Conservation (phyloP, 164 flowering plant species). For the Aristolochia contorta region DNA sequence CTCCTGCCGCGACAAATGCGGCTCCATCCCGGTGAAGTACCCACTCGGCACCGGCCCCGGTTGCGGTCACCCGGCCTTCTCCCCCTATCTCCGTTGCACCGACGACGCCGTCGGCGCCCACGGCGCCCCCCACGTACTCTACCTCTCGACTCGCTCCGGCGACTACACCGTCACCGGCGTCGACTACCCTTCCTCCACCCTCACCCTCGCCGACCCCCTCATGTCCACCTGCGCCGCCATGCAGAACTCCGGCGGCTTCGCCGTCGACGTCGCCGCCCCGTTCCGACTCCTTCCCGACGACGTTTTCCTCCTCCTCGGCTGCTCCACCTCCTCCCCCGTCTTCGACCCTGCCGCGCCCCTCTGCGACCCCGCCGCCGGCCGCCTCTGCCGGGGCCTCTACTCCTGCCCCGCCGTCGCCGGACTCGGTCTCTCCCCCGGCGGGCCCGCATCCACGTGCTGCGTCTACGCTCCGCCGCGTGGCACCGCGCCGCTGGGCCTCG, state of each 20-base stretch:
- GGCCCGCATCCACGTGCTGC: slow-evolving; percentile 54
- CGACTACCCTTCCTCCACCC: slow-evolving; percentile 31
- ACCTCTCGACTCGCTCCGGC: slow-evolving; percentile 44
- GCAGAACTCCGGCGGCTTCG: slow-evolving; percentile 66
- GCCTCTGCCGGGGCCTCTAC: slow-evolving; percentile 44
- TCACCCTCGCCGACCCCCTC: slow-evolving; percentile 38
- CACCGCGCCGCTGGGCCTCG: slow-evolving; percentile 20
- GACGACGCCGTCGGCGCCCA: slow-evolving; percentile 22
- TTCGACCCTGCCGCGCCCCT: slow-evolving; percentile 33
- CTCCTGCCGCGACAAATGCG: slow-evolving; percentile 32
- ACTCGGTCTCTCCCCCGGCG: slow-evolving; percentile 42
- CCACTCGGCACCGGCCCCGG: slow-evolving; percentile 57
- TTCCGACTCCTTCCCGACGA: slow-evolving; percentile 21
- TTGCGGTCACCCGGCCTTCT: slow-evolving; percentile 56
- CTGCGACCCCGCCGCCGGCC: slow-evolving; percentile 27
- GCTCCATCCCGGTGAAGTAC: slow-evolving; percentile 33
- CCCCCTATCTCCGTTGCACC: slow-evolving; percentile 37
- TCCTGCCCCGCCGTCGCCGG: slow-evolving; percentile 52
- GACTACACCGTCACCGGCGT: slow-evolving; percentile 31
- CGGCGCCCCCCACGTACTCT: slow-evolving; percentile 31
- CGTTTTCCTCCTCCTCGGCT: slow-evolving; percentile 47
- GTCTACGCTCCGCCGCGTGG: slow-evolving; percentile 33
- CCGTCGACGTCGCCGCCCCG: slow-evolving; percentile 37
- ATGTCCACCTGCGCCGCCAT: slow-evolving; percentile 62
- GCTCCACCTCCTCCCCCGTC: slow-evolving; percentile 51